Percentiles rank a stretch among this genome's conserved stretches.
Evolutionary conservation across 352 stramenopile genomes (phyloP).

Genomic region (Phytophthora vignae): DNA sequence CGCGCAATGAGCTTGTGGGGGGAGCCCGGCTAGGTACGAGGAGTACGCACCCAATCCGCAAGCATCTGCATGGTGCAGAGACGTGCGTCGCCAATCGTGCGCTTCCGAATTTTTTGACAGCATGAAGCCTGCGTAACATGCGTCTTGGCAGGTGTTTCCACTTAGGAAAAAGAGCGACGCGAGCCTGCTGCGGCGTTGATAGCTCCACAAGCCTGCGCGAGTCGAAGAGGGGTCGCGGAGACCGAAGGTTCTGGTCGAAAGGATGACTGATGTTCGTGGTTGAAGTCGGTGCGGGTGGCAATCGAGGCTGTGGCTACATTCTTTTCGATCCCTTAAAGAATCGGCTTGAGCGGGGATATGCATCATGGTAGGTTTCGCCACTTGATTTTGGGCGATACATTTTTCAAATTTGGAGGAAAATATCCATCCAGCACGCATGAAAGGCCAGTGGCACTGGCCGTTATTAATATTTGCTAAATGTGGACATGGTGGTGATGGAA

Average conservation of each 20-base stretch:
- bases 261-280: not conserved
- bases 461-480: not conserved
- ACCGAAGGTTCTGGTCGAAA: not conserved
- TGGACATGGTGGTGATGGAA: slow-evolving; percentile 8
- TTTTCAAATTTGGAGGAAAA: slow-evolving; percentile 33
- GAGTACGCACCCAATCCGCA: slow-evolving; percentile 7
- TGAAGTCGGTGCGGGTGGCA: not conserved
- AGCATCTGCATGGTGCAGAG: slow-evolving; percentile 29
- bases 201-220: not conserved
- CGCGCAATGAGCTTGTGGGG: slow-evolving; percentile 2
- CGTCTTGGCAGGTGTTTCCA: slow-evolving; percentile 24
- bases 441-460: slow-evolving; percentile 18
- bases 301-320: not conserved
- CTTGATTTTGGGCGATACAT: slow-evolving; percentile 32
- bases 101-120: slow-evolving; percentile 14
- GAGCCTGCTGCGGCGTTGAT: not conserved
- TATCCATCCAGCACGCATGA: slow-evolving; percentile 21
- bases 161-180: slow-evolving; percentile 3
- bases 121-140: slow-evolving; percentile 2
- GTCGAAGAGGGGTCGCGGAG: not conserved
- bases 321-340: not conserved
- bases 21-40: slow-evolving; percentile 29
- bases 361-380: slow-evolving; percentile 19
- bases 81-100: slow-evolving; percentile 21
- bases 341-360: slow-evolving; percentile 7